Evolutionary conservation across 176 grass and related monocot genomes (phyloP).

Genomic region (Eragrostis nindensis): DNA sequence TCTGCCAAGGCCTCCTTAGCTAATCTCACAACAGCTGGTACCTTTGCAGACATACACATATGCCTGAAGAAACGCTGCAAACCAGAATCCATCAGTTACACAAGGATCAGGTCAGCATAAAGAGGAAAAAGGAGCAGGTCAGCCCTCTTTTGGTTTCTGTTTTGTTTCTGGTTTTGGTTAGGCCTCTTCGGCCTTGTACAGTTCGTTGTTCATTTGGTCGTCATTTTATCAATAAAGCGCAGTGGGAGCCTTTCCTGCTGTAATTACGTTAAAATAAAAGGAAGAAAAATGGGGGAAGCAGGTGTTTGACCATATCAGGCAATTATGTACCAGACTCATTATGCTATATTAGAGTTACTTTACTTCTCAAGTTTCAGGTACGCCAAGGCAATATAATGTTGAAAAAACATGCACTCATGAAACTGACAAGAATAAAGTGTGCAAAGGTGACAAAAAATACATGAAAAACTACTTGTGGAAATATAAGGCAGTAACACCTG

Average conservation of each 20-base stretch:
- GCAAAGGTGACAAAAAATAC: constrained; percentile 28
- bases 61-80: constrained; percentile 98
- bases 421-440: constrained; percentile 34
- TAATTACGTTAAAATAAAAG: too few species aligned
- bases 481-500: constrained; percentile 65
- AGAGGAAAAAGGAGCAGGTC: too few species aligned
- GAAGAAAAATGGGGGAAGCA: too few species aligned
- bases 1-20: constrained; percentile 81
- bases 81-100: constrained; percentile 42
- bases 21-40: constrained; percentile 80
- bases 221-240: too few species aligned
- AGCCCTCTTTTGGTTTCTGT: too few species aligned
- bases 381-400: constrained; percentile 24
- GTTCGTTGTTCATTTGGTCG: too few species aligned
- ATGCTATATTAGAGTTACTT: constrained; percentile 30
- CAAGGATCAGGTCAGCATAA: constrained; percentile 40
- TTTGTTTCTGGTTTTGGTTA: too few species aligned
- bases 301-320: constrained; percentile 5
- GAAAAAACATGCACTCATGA: constrained; percentile 33
- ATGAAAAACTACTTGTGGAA: constrained; percentile 18
- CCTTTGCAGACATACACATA: constrained; percentile 98
- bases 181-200: too few species aligned
- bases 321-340: constrained; percentile 22
- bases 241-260: too few species aligned
- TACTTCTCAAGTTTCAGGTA: constrained; percentile 30